Percentiles rank a stretch among this genome's conserved stretches.
Conservation (phyloP, 2,329 filamentous ascomycete genomes). For the Alternaria sp. region DNA sequence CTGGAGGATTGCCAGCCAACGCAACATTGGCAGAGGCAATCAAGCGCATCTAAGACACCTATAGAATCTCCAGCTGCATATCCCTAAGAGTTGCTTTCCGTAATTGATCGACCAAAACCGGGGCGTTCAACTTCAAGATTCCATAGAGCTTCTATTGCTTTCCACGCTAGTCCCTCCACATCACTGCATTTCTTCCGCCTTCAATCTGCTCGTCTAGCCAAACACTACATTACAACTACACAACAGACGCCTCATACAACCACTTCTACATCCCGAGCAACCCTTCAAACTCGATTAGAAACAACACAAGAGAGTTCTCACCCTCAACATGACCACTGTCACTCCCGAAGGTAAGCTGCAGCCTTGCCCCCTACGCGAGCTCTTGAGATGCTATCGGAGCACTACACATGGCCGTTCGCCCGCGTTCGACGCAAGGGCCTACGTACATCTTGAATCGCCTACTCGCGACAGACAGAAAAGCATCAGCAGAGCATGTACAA, state of each 20-base stretch:
- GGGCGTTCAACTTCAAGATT: constrained; percentile 37
- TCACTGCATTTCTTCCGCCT: constrained; percentile 48
- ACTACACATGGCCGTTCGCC: background rate
- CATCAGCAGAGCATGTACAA: constrained; percentile 11
- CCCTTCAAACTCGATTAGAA: constrained; percentile 5
- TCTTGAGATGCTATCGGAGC: constrained; percentile 3
- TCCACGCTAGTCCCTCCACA: constrained; percentile 50
- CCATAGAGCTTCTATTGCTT: constrained; percentile 50
- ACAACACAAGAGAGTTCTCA: constrained; percentile 4
- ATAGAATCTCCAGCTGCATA: background rate
- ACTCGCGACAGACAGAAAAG: background rate
- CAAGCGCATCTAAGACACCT: constrained; percentile 9
- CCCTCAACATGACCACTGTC: constrained; percentile 42
- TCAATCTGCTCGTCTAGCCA: constrained; percentile 33
- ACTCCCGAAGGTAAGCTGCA: constrained; percentile 52
- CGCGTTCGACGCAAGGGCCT: background rate
- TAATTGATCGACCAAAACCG: constrained; percentile 26
- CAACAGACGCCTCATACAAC: constrained; percentile 15
- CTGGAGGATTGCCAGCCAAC: constrained; percentile 9
- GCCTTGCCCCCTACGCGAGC: constrained; percentile 27
- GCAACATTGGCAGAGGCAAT: constrained; percentile 11
- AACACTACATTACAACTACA: constrained; percentile 26
- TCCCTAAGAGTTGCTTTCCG: constrained; percentile 11
- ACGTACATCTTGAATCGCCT: background rate
- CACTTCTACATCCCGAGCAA: constrained; percentile 5